phyloP scores from a whole-genome alignment of 129 eudicot genomes.

The Tagetes erecta region DNA sequence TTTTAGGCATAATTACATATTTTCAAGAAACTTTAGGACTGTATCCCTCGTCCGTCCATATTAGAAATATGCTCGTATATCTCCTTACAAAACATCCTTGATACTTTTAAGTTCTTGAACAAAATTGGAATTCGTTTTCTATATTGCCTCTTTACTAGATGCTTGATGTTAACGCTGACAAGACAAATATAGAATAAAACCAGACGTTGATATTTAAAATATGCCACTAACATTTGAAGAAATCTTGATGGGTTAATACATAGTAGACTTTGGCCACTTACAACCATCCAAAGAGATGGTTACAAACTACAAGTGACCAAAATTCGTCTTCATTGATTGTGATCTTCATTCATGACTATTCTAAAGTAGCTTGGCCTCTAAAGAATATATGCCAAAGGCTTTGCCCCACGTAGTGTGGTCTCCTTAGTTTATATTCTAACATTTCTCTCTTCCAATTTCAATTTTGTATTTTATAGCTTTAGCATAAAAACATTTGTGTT shows the following conservation, averaged over 20 bases:
- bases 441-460: not conserved
- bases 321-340: slow-evolving; percentile 24
- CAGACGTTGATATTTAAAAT: slow-evolving; percentile 2
- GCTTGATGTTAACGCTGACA: slow-evolving; percentile 16
- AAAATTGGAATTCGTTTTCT: slow-evolving; percentile 28
- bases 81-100: not conserved
- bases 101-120: slow-evolving; percentile 2
- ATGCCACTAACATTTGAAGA: slow-evolving; percentile 12
- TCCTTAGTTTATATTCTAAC: slow-evolving; percentile 21
- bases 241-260: slow-evolving; percentile 11
- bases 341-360: slow-evolving; percentile 28
- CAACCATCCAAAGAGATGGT: slow-evolving; percentile 38
- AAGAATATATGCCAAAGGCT: slow-evolving; percentile 31
- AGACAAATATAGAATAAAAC: slow-evolving; percentile 8
- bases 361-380: slow-evolving; percentile 26
- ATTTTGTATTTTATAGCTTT: slow-evolving; percentile 27
- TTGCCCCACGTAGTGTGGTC: slow-evolving; percentile 32
- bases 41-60: not conserved
- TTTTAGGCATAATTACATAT: not conserved
- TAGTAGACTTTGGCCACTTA: slow-evolving; percentile 22
- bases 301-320: slow-evolving; percentile 35
- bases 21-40: not conserved
- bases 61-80: not conserved
- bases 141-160: slow-evolving; percentile 1
- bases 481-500: slow-evolving; percentile 1